phyloP scores from a whole-genome alignment of 352 stramenopile species.

The Achlya hypogyna region DNA sequence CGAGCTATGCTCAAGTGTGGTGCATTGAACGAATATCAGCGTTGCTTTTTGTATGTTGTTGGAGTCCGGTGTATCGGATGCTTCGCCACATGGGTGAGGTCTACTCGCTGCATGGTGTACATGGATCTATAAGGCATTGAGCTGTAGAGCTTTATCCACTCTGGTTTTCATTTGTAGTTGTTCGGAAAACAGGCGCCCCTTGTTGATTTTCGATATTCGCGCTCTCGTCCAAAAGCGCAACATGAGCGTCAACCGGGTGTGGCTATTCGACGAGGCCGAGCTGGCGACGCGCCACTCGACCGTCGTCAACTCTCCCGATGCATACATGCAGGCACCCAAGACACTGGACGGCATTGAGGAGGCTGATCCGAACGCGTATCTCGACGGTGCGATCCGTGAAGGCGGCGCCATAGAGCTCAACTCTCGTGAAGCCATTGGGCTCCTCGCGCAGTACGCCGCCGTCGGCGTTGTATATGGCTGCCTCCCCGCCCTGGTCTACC shows the following conservation, averaged over 20 bases:
- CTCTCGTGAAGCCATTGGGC: slow-evolving; percentile 22
- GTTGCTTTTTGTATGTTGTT: too few species aligned
- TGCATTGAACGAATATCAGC: too few species aligned
- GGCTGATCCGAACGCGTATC: background rate
- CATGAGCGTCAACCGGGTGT: background rate
- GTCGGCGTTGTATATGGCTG: slow-evolving; percentile 28
- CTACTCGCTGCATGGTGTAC: too few species aligned
- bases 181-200: too few species aligned
- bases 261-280: slow-evolving; percentile 1
- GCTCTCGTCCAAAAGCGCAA: background rate
- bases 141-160: too few species aligned
- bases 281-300: background rate
- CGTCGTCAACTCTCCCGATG: background rate
- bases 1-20: too few species aligned
- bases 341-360: background rate
- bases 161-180: too few species aligned
- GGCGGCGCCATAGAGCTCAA: background rate
- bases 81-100: too few species aligned
- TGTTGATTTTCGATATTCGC: background rate
- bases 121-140: too few species aligned
- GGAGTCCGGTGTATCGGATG: too few species aligned
- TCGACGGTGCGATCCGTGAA: background rate
- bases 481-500: slow-evolving; percentile 27
- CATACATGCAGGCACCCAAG: background rate
- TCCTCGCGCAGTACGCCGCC: slow-evolving; percentile 38